phyloP scores from a whole-genome alignment of 495 filamentous ascomycete species.

The Hypoxylon fragiforme region DNA sequence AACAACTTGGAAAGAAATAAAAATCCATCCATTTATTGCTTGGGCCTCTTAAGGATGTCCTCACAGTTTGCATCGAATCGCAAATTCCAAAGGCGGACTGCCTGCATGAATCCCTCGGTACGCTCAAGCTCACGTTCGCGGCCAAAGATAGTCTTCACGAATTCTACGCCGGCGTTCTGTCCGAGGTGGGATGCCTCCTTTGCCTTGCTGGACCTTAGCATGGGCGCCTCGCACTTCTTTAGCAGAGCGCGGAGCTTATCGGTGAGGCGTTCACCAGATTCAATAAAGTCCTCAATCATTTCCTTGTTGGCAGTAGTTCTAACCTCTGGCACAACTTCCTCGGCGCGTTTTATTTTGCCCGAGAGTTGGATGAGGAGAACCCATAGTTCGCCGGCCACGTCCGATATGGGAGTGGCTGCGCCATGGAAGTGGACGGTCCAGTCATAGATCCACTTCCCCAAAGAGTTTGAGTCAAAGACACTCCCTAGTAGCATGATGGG shows the following conservation, averaged over 20 bases:
- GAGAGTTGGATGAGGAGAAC: constrained; percentile 93
- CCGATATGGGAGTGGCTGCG: constrained; percentile 80
- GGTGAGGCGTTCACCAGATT: constrained; percentile 86
- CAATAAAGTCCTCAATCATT: constrained; percentile 87
- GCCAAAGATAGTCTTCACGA: constrained; percentile 96
- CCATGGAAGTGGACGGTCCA: constrained; percentile 96
- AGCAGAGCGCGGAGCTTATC: constrained; percentile 83
- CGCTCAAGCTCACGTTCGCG: constrained; percentile 86
- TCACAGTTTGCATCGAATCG: constrained; percentile 97
- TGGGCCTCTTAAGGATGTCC: constrained; percentile 72
- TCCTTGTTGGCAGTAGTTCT: constrained; percentile 71
- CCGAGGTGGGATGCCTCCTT: constrained; percentile 76
- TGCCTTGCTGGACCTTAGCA: constrained; percentile 65
- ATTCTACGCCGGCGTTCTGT: constrained; percentile 91
- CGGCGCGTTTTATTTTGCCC: constrained; percentile 90
- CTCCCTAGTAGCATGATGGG: constrained; percentile 90
- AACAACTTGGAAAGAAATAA: neutral
- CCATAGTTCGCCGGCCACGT: constrained; percentile 95
- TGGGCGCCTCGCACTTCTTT: constrained; percentile 88
- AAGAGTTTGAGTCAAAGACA: constrained; percentile 95
- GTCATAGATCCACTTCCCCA: constrained; percentile 99
- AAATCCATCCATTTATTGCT: constrained; percentile 41
- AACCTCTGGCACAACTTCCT: constrained; percentile 77
- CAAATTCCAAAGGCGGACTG: constrained; percentile 89
- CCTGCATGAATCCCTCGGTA: constrained; percentile 94